A percentile compares a stretch with the other conserved stretches of the same genome.
Evolutionary conservation across 768 basidiomycete genomes (phyloP).

Genomic region (Naganishia vaughanmartiniae): DNA sequence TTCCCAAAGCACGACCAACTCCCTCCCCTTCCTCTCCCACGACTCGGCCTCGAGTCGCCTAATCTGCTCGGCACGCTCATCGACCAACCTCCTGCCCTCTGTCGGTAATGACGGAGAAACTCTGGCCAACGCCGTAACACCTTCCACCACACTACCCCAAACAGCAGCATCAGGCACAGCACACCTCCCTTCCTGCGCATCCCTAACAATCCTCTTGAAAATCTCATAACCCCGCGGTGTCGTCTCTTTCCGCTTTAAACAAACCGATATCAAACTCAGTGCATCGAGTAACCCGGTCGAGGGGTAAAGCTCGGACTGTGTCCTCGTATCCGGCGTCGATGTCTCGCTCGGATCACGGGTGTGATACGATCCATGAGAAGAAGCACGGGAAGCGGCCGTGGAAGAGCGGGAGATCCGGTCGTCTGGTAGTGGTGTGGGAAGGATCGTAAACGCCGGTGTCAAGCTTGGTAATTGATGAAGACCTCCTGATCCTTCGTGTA

Average conservation of each 20-base stretch:
- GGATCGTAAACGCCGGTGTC: conserved; percentile 22
- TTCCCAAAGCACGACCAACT: conserved; percentile 53
- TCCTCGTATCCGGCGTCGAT: conserved; percentile 29
- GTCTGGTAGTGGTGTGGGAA: conserved; percentile 30
- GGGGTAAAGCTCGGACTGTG: conserved; percentile 42
- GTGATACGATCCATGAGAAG: too few relatives aligned
- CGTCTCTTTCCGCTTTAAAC: conserved; percentile 44
- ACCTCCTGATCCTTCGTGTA: too few relatives aligned
- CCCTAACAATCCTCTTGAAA: conserved; percentile 44
- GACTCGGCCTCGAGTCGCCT: conserved; percentile 51
- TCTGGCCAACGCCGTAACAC: conserved; percentile 28
- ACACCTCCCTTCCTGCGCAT: conserved; percentile 30
- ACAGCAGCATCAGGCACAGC: conserved; percentile 41
- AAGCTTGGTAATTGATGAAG: too few relatives aligned
- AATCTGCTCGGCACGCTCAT: conserved; percentile 52
- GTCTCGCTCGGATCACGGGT: background rate
- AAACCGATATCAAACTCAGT: conserved; percentile 47
- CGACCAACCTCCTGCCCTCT: conserved; percentile 51
- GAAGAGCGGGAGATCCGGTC: conserved; percentile 7
- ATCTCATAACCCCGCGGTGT: conserved; percentile 47
- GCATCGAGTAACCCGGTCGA: conserved; percentile 45
- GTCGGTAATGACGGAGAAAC: background rate
- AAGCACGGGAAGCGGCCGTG: conserved; percentile 30
- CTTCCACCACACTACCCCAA: conserved; percentile 46
- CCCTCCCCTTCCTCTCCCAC: conserved; percentile 67